Percentiles rank a stretch among this genome's conserved stretches.
These are phyloP conservation scores for Pichia kluyveri DNA, from an alignment of 805 yeast species.

Conservation along the genomic window DNA sequence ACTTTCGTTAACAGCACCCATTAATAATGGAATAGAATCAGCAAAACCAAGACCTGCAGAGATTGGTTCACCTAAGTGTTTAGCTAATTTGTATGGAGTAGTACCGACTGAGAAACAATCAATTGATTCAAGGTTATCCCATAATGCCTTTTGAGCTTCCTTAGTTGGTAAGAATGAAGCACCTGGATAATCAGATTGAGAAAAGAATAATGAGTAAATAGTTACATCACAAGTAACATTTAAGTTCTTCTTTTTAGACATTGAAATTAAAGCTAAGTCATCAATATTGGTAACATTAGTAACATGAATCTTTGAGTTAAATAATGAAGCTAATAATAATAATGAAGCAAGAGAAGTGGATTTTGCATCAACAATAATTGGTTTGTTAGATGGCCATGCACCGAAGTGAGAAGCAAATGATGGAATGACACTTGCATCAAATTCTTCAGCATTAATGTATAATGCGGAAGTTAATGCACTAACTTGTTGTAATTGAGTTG, in stretches of 20 bases:
- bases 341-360: constrained; percentile 91
- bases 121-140: constrained; percentile 63
- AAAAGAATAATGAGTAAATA: constrained; percentile 67
- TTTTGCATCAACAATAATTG: constrained; percentile 85
- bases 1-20: constrained; percentile 70
- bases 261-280: constrained; percentile 73
- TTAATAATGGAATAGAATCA: constrained; percentile 74
- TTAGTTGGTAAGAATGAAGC: constrained; percentile 69
- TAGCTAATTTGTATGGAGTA: constrained; percentile 64
- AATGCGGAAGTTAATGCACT: constrained; percentile 65
- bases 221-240: constrained; percentile 87
- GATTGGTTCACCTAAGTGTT: constrained; percentile 49
- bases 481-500: constrained; percentile 50
- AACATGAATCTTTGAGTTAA: constrained; percentile 77
- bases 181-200: constrained; percentile 63
- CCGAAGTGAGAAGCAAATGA: constrained; percentile 71
- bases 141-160: constrained; percentile 73
- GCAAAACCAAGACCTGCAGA: constrained; percentile 69
- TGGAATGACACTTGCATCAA: constrained; percentile 62
- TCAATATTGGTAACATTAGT: constrained; percentile 75
- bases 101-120: constrained; percentile 86
- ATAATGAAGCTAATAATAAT: constrained; percentile 78
- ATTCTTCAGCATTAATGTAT: constrained; percentile 71
- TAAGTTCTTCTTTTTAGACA: constrained; percentile 77
- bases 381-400: constrained; percentile 77